Base-by-base conservation (phyloP, 495 filamentous ascomycete genomes). In the Tetracladium marchalianum region DNA sequence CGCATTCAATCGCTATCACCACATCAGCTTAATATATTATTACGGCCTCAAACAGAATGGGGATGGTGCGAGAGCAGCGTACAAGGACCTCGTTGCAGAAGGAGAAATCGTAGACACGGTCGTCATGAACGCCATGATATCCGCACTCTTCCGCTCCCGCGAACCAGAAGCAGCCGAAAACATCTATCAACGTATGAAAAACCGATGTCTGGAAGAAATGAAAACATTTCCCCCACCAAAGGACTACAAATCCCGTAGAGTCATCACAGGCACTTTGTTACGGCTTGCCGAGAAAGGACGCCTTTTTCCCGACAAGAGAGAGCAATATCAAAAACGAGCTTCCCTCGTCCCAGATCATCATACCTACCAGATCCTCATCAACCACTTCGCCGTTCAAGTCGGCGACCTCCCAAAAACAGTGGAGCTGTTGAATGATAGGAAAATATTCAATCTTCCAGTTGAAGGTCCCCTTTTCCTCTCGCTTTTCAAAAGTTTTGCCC, bases 61-160 rank as follows among this genome's bases (percentile, higher is more conserved):
- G 4, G 68, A 80, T 51, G 81, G 72, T 19, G 73, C 94, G 35
- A 73, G 85, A 36, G 68, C 67, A 31, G 77, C 82, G 0, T 98
- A 93, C 56, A 67, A 76, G 31, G 74, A 82, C 6, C 81, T 94
- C 58, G 82, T 95, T 24, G 66, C 82, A 36, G 76, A 77, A 0
- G 89, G 88, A 31, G 84, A 95, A 57, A 77, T 95, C 12, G 81
- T 98, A 27, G 90, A 97, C 61, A 92, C 87, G 0, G 75, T 82
- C 5, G 84, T 87, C 11, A 67, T 96, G 55, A 96, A 96, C 57
- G 83, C 82, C 48, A 72, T 96, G 53, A 84, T 95, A 47, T 70
- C 77, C 1, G 80, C 88, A 1, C 73, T 97, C 17, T 66, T 97
- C 34, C 71, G 75, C 46, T 75, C 79, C 2, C 80, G 81, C 24